A percentile compares a stretch with the other conserved stretches of the same genome.
phyloP scores from a whole-genome alignment of 768 basidiomycete genomes.

The Amyloporia xantha region DNA sequence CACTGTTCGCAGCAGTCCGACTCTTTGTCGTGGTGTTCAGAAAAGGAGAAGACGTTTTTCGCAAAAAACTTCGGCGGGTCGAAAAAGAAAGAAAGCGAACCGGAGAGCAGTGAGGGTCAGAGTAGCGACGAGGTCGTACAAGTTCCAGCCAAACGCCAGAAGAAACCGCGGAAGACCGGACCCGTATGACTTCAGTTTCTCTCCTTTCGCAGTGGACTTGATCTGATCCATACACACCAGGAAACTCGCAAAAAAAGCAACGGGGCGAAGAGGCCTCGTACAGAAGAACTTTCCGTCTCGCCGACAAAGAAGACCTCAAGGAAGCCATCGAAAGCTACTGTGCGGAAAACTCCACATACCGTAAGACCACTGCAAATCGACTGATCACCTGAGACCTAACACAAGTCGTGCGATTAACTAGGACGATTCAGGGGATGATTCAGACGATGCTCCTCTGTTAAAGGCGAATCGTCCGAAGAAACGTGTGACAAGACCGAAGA shows the following conservation, averaged over 20 bases:
- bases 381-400: no score
- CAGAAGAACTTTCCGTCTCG: no score
- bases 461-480: background rate
- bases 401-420: no score
- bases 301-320: no score
- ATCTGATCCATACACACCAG: background rate
- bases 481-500: no score
- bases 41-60: constrained; percentile 34
- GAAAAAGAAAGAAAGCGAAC: constrained; percentile 6
- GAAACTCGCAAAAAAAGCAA: background rate
- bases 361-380: no score
- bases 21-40: no score
- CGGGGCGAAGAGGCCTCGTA: no score
- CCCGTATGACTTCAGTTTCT: background rate
- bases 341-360: no score
- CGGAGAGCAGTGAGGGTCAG: constrained; percentile 3
- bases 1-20: no score
- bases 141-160: background rate
- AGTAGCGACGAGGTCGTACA: background rate
- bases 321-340: no score
- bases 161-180: background rate
- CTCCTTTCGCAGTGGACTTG: background rate
- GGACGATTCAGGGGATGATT: background rate
- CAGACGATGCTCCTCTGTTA: background rate
- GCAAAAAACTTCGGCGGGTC: constrained; percentile 17